phyloP scores from a whole-genome alignment of 78 protist genomes.

The Speleostelium caveatum region DNA sequence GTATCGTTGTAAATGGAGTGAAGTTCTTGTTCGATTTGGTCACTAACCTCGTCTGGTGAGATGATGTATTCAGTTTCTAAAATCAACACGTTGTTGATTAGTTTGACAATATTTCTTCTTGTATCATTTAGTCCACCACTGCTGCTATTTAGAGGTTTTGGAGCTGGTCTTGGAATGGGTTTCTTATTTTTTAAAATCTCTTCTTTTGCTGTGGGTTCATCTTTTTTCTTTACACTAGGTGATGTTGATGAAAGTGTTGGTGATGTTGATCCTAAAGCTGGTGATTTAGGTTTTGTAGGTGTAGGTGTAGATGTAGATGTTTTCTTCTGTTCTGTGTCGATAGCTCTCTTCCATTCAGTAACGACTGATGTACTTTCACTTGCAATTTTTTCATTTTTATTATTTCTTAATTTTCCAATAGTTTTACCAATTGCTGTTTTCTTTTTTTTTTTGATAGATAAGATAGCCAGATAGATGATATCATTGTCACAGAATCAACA shows the following conservation, averaged over 20 bases:
- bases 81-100: no score
- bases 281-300: neutral
- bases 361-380: neutral
- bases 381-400: slow-evolving; percentile 11
- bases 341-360: slow-evolving; percentile 38
- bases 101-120: slow-evolving; percentile 7
- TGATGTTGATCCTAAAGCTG: neutral
- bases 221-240: neutral
- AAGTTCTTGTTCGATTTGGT: slow-evolving; percentile 11
- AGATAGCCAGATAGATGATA: no score
- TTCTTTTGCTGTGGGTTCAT: neutral
- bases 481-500: no score
- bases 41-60: slow-evolving; percentile 24
- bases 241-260: neutral
- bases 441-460: no score
- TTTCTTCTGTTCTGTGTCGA: neutral
- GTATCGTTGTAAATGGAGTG: slow-evolving; percentile 1
- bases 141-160: neutral
- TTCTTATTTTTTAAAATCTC: neutral
- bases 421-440: slow-evolving; percentile 51
- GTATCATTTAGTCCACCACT: neutral
- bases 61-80: slow-evolving; percentile 14
- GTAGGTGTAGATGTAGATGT: neutral
- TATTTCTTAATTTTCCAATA: slow-evolving; percentile 33
- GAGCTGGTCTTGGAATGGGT: neutral